Conservation (phyloP, 345 rosid species). For the Eucalyptus cladocalyx region DNA sequence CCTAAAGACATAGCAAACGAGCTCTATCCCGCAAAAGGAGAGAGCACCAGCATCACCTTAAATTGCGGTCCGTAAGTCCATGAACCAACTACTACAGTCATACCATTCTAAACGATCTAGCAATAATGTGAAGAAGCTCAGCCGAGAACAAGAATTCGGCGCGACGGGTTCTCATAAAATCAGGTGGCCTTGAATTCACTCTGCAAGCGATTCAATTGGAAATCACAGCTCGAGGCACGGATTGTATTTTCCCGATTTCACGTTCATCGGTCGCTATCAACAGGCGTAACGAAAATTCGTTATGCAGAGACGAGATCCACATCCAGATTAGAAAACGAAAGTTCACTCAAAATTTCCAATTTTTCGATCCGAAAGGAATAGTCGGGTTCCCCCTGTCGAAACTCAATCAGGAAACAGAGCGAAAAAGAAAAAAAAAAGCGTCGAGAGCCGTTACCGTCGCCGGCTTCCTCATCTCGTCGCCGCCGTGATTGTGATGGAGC, state of each 20-base stretch:
- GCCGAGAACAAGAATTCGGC: background rate
- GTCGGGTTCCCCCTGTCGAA: background rate
- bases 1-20: background rate
- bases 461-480: constrained; percentile 35
- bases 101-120: background rate
- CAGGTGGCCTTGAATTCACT: background rate
- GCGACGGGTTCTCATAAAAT: background rate
- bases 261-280: background rate
- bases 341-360: background rate
- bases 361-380: background rate
- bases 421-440: background rate
- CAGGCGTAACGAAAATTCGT: background rate
- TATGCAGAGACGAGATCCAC: background rate
- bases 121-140: background rate
- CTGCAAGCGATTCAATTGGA: background rate
- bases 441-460: constrained; percentile 5
- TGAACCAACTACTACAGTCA: background rate
- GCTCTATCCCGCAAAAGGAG: background rate
- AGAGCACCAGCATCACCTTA: background rate
- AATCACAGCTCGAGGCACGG: background rate
- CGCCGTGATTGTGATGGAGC: constrained; percentile 65
- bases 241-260: background rate
- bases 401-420: background rate
- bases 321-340: background rate
- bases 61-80: background rate